Percentiles rank a stretch among this genome's conserved stretches.
phyloP scores from a whole-genome alignment of 768 basidiomycete species.

The Termitomyces sp. region DNA sequence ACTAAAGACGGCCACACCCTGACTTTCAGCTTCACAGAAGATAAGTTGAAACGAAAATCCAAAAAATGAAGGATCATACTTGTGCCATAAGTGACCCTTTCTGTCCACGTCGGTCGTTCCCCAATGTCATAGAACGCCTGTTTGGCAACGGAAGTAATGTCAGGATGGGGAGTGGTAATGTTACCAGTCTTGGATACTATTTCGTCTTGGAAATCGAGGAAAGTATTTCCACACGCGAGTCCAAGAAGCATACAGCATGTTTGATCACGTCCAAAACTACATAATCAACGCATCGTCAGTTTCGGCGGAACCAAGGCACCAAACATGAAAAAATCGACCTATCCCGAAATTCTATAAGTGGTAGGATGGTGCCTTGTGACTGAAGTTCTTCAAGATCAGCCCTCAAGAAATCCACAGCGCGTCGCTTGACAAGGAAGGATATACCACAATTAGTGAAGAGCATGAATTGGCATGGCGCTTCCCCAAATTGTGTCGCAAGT shows the following conservation, averaged over 20 bases:
- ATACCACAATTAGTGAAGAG: constrained; percentile 85
- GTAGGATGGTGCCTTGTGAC: constrained; percentile 68
- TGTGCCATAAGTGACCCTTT: constrained; percentile 73
- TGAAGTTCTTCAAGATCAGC: constrained; percentile 82
- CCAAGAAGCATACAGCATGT: constrained; percentile 90
- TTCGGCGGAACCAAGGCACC: background rate
- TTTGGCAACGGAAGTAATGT: constrained; percentile 69
- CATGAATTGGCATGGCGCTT: constrained; percentile 75
- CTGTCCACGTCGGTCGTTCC: constrained; percentile 79
- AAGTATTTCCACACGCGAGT: constrained; percentile 82
- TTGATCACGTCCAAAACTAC: constrained; percentile 87
- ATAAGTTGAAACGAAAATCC: background rate
- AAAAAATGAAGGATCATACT: constrained; percentile 34
- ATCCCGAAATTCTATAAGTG: constrained; percentile 81
- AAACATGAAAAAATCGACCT: constrained; percentile 41
- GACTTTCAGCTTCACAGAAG: constrained; percentile 48
- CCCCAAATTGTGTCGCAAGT: constrained; percentile 77
- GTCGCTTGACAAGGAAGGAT: constrained; percentile 74
- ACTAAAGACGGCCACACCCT: constrained; percentile 77
- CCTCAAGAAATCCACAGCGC: constrained; percentile 81
- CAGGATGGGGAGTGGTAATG: constrained; percentile 52
- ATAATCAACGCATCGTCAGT: background rate
- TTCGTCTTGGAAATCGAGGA: constrained; percentile 57
- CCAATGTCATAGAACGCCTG: constrained; percentile 87
- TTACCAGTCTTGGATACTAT: constrained; percentile 33